Evolutionary conservation across 2,329 filamentous ascomycete genomes (phyloP), one percentile per base, ranked within the genome.

Genomic region (Aspergillus calidoustus): DNA sequence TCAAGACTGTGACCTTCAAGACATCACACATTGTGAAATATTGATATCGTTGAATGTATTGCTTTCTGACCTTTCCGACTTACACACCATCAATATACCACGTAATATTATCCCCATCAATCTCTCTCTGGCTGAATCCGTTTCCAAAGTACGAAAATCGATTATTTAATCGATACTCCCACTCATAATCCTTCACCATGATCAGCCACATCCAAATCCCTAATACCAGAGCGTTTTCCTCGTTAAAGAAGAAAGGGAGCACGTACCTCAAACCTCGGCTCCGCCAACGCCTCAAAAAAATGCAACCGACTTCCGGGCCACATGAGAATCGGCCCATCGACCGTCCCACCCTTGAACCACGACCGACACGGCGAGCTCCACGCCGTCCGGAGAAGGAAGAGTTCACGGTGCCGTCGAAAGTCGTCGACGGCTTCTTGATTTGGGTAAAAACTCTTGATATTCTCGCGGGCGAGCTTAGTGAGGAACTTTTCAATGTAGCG

Each of bases 281-380:
- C 47, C 25, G 66, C 60, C 59, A 74, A 58, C 7, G 61, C 62
- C 11, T 71, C 64, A 43, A 72, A 69, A 55, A 66, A 72, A 44
- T 72, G 69, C 8, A 72, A 60, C 15, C 69, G 52, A 1, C 63
- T 64, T 7, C 67, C 68, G 0, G 69, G 69, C 64, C 65, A 70
- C 61, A 68, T 69, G 61, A 62, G 60, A 2, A 64, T 48, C 22
- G 57, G 56, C 1, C 66, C 61, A 51, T 63, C 57, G 8, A 61
- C 31, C 0, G 47, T 64, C 7, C 63, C 64, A 19, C 56, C 49
- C 38, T 66, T 66, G 38, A 62, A 64, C 64, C 64, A 66, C 7
- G 38, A 51, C 11, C 47, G 49, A 38, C 61, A 65, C 3, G 54
- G 58, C 9, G 58, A 59, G n/a, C 53, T 22, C 64, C 64, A 65